Conservation (phyloP, 805 yeast genomes). For the Kluyveromyces wickerhamii region DNA sequence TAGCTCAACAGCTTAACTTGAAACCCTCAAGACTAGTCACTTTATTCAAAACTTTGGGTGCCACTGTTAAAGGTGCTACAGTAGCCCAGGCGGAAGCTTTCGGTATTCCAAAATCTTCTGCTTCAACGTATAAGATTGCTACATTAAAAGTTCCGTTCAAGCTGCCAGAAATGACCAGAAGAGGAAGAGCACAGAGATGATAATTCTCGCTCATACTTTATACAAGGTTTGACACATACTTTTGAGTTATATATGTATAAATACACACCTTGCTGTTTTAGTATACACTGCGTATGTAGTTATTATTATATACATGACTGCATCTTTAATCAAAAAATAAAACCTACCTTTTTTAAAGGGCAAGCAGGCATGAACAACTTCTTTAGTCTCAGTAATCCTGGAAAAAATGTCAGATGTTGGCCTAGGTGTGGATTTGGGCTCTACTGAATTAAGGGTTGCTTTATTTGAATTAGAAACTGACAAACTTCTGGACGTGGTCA, state of each 20-base stretch:
- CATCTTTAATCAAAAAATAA: no score
- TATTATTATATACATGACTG: no score
- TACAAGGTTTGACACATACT: no score
- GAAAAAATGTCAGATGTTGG: conserved; percentile 11
- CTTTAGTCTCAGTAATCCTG: no score
- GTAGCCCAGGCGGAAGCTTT: conserved; percentile 68
- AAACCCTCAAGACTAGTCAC: conserved; percentile 65
- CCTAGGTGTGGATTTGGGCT: conserved; percentile 45
- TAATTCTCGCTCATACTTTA: not conserved
- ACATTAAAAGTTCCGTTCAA: conserved; percentile 80
- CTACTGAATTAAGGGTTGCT: conserved; percentile 41
- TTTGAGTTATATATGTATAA: no score
- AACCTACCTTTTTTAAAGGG: no score
- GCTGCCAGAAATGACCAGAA: conserved; percentile 72
- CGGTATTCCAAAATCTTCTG: conserved; percentile 53
- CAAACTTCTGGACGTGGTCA: conserved; percentile 8
- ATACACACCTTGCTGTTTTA: no score
- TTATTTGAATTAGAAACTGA: conserved; percentile 16
- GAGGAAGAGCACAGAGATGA: conserved; percentile 38
- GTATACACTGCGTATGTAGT: no score
- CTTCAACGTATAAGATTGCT: conserved; percentile 69
- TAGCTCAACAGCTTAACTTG: conserved; percentile 76
- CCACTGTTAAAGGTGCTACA: conserved; percentile 62
- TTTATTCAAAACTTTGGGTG: conserved; percentile 76
- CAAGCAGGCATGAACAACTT: no score